These are phyloP conservation scores for Diaporthe ampelina DNA, from an alignment of 2,329 filamentous ascomycete genomes.

Conservation along the genomic window DNA sequence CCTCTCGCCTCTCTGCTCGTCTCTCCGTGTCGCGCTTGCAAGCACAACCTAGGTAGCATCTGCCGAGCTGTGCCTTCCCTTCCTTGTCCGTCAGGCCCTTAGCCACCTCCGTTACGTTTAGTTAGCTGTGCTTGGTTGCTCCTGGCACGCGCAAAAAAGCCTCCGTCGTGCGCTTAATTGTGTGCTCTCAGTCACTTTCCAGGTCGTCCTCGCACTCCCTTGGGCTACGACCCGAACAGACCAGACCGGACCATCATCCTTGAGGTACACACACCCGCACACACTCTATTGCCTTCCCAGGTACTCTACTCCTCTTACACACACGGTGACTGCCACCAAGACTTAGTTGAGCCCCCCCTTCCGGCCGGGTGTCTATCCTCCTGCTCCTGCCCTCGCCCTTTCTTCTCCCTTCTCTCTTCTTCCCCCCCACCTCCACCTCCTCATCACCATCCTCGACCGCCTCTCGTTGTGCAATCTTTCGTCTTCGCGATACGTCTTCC, in stretches of 20 bases:
- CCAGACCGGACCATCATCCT: constrained; percentile 22
- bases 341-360: constrained; percentile 28
- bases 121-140: constrained; percentile 34
- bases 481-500: constrained; percentile 37
- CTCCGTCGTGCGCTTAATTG: constrained; percentile 31
- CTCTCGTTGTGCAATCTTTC: constrained; percentile 36
- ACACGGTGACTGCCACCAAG: constrained; percentile 28
- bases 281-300: not conserved
- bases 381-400: constrained; percentile 28
- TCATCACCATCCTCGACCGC: constrained; percentile 29
- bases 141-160: constrained; percentile 31
- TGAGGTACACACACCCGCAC: constrained; percentile 1
- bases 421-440: constrained; percentile 5
- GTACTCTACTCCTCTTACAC: not conserved
- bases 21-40: constrained; percentile 8
- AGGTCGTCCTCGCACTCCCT: constrained; percentile 22
- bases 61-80: constrained; percentile 35
- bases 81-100: constrained; percentile 33
- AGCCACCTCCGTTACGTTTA: constrained; percentile 35
- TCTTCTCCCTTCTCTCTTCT: constrained; percentile 30
- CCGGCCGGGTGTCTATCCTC: constrained; percentile 32
- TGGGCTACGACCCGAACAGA: constrained; percentile 26
- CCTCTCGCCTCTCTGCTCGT: not conserved
- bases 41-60: constrained; percentile 29
- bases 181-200: constrained; percentile 11